phyloP scores from a whole-genome alignment of 305 asterid species.

The Plantago coronopus region DNA sequence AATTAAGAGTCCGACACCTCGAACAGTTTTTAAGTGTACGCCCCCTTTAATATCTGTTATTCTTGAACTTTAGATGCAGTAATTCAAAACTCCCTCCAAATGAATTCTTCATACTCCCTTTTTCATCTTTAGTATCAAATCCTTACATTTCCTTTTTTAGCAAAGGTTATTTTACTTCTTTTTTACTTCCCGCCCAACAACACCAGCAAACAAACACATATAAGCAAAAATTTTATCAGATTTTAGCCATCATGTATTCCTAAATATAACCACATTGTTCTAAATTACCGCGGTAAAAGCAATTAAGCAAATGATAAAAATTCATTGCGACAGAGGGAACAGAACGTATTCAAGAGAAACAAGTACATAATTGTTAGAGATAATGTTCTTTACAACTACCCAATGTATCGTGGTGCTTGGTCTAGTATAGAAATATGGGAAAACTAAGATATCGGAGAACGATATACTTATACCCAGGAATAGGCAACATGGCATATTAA shows the following conservation, averaged over 20 bases:
- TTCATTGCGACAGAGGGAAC: too few relatives aligned
- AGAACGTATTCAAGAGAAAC: conserved; percentile 1
- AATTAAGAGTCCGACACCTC: not conserved
- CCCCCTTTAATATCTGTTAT: not conserved
- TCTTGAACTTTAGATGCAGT: conserved; percentile 12
- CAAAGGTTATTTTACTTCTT: too few relatives aligned
- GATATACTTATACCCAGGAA: conserved; percentile 3
- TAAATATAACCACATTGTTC: too few relatives aligned
- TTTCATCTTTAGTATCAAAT: too few relatives aligned
- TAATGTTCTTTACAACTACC: conserved; percentile 2
- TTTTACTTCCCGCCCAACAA: too few relatives aligned
- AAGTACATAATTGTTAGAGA: not conserved
- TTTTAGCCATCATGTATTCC: too few relatives aligned
- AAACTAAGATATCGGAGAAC: conserved; percentile 9
- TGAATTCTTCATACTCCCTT: conserved; percentile 7
- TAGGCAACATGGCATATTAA: conserved; percentile 1
- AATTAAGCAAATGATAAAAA: too few relatives aligned
- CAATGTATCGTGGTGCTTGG: conserved; percentile 8
- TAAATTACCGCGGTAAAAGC: too few relatives aligned
- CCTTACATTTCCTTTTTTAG: too few relatives aligned
- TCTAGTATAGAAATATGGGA: conserved; percentile 4
- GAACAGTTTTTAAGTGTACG: not conserved
- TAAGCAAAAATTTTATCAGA: too few relatives aligned
- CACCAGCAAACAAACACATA: too few relatives aligned
- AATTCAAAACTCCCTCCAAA: too few relatives aligned